Base-by-base conservation (phyloP, 2,329 filamentous ascomycete species). In the Kalaharituber pfeilii region DNA sequence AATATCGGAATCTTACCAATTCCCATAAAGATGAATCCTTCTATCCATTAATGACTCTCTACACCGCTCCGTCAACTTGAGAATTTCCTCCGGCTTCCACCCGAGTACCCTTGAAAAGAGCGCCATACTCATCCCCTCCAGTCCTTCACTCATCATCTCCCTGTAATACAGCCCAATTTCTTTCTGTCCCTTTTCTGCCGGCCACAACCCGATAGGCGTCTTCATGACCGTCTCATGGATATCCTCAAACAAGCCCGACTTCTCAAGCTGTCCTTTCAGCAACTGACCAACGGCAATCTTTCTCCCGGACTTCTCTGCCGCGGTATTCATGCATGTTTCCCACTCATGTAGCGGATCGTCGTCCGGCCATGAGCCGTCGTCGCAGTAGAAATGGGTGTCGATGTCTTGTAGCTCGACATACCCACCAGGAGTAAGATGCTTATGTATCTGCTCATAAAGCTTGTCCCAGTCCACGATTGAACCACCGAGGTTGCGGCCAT, bases 381-480 rank as follows among this genome's bases (percentile, higher is more conserved):
- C 57, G 1, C 53, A 24, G 13, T 9, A 47, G 42, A 47, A 13
- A 47, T 47, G 11, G 11, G 22, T 47, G 9, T 51, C 18, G 28
- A 57, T 44, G 9, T 51, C 15, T 22, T 45, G 18, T 13, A 30
- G 49, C 47, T 59, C 58, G 30, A 39, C 20, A 28, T 50, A 59
- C 11, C 50, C 53, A 27, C 58, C 55, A n/a, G 58, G 52, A 29
- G 57, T 57, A 9, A 60, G 52, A n/a, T 24, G 73, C 53, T 67
- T 66, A 57, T 67, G 76, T 0, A 72, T 66, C 55, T 77, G 74
- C 11, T 65, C 65, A 56, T 82, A 73, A 6, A 82, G 67, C 9
- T 71, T 66, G 20, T 70, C 68, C 68, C 78, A 82, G 59, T 79
- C 73, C 1, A 69, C 66, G 58, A 81, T 74, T 49, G 73, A 72